Percentiles rank a stretch among this genome's conserved stretches.
These are phyloP conservation scores for Diaporthe destruens DNA, from an alignment of 2,329 filamentous ascomycete genomes.

Conservation along the genomic window DNA sequence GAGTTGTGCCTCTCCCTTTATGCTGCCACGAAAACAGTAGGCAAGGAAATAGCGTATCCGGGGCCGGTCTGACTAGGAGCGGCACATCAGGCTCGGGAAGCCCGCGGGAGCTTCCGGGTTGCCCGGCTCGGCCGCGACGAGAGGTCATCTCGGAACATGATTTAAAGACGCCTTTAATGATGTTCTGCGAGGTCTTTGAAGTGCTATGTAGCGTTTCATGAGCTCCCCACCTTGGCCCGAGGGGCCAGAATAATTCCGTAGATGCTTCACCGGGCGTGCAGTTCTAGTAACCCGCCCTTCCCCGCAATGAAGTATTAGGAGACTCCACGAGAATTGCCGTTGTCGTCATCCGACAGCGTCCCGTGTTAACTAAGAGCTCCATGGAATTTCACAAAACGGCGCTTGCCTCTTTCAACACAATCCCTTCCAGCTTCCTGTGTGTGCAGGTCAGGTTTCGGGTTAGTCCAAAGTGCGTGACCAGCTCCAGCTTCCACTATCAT, in stretches of 20 bases:
- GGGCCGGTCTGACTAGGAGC: background rate
- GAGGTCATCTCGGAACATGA: constrained; percentile 5
- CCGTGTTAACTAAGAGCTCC: background rate
- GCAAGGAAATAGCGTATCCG: background rate
- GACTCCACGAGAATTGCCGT: constrained; percentile 24
- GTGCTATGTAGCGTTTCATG: constrained; percentile 1
- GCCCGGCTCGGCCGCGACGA: constrained; percentile 1
- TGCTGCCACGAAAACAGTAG: background rate
- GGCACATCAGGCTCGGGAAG: background rate
- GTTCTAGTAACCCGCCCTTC: constrained; percentile 11
- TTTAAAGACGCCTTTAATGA: background rate
- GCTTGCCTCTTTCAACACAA: background rate
- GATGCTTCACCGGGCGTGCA: background rate
- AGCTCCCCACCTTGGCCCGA: background rate
- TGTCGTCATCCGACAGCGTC: constrained; percentile 7
- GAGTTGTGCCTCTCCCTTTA: background rate
- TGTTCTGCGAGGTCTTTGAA: background rate
- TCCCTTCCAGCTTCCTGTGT: background rate
- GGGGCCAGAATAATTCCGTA: background rate
- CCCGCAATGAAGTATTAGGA: constrained; percentile 15
- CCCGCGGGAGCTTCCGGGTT: constrained; percentile 16
- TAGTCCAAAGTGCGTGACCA: background rate
- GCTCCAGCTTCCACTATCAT: background rate
- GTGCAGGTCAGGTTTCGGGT: background rate
- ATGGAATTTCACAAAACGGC: background rate